A percentile compares a stretch with the other conserved stretches of the same genome.
phyloP scores from a whole-genome alignment of 2,329 filamentous ascomycete species.

The Xylariaceae sp. region DNA sequence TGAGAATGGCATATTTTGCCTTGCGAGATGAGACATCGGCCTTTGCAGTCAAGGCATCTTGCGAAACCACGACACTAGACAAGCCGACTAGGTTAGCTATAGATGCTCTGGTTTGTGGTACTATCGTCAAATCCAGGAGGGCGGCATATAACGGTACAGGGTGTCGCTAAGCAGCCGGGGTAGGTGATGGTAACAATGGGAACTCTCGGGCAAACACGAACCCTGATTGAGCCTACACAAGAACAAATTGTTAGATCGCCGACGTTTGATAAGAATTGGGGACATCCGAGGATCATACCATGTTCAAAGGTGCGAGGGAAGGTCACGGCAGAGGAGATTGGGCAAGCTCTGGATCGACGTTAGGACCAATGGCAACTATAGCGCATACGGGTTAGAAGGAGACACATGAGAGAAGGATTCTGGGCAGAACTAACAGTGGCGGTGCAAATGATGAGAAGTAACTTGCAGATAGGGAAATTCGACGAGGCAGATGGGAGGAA shows the following conservation, averaged over 20 bases:
- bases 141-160: conserved; percentile 10
- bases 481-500: conserved; percentile 14
- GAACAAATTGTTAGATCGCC: conserved; percentile 21
- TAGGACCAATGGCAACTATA: conserved; percentile 20
- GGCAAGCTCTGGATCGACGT: conserved; percentile 25
- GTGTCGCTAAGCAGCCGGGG: conserved; percentile 12
- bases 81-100: conserved; percentile 8
- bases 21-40: conserved; percentile 80
- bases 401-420: conserved; percentile 7
- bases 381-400: conserved; percentile 3
- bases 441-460: too few species aligned
- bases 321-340: conserved; percentile 19
- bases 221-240: conserved; percentile 61
- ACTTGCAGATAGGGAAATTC: conserved; percentile 11
- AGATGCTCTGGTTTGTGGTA: neutral
- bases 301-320: conserved; percentile 22
- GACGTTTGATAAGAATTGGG: conserved; percentile 3
- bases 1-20: conserved; percentile 84
- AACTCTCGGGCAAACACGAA: conserved; percentile 38
- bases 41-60: conserved; percentile 66
- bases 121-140: neutral
- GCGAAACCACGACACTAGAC: conserved; percentile 62
- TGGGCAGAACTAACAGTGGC: conserved; percentile 17
- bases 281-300: conserved; percentile 23
- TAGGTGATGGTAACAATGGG: conserved; percentile 7